These are phyloP conservation scores for Xylaria grammica DNA, from an alignment of 495 filamentous ascomycete species.

Conservation along the genomic window DNA sequence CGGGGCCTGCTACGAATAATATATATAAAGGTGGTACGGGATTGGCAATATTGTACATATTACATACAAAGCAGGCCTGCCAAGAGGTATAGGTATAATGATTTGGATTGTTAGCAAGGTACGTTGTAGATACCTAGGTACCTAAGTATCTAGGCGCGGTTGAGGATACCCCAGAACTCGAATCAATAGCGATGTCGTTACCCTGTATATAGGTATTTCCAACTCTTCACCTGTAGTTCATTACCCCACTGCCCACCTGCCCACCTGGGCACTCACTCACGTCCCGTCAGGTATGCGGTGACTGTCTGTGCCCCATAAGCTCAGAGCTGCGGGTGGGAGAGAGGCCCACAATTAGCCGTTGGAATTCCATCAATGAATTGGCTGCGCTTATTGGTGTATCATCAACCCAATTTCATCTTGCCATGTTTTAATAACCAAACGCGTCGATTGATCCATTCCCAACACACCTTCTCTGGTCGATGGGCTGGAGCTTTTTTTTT, in stretches of 20 bases:
- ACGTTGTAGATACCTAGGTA: too few species aligned
- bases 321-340: neutral
- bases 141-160: too few species aligned
- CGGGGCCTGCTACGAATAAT: neutral
- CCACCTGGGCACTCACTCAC: too few species aligned
- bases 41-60: neutral
- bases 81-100: slow-evolving; percentile 5
- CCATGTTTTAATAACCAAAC: neutral
- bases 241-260: too few species aligned
- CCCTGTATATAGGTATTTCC: too few species aligned
- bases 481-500: too few species aligned
- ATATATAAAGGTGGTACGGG: neutral
- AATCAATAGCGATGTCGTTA: too few species aligned
- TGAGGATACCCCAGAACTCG: too few species aligned
- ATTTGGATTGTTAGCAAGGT: neutral
- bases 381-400: neutral
- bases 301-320: too few species aligned
- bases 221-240: too few species aligned
- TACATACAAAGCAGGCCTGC: neutral
- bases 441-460: neutral
- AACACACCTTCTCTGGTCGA: neutral
- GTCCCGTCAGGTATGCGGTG: too few species aligned
- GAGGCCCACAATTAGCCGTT: slow-evolving; percentile 20
- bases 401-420: slow-evolving; percentile 1
- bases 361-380: slow-evolving; percentile 3